Evolutionary conservation across 2,329 filamentous ascomycete species (phyloP).

Genomic region (Sarocladiaceae sp.): DNA sequence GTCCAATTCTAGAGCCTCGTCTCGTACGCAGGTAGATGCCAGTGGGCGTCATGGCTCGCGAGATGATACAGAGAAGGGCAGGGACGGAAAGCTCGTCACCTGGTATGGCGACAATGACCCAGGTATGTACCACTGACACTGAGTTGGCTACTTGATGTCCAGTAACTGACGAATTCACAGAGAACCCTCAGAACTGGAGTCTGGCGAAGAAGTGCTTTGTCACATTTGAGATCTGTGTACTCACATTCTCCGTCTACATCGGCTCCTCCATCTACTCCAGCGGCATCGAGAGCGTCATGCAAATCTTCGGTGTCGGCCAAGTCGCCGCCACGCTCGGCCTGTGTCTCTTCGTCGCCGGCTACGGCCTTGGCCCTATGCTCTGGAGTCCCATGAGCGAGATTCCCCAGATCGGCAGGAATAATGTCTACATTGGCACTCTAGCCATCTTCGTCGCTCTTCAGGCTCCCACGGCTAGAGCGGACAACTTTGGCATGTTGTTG

Average conservation of each 20-base stretch:
- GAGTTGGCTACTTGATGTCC: neutral
- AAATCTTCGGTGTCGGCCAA: slow-evolving; percentile 11
- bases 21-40: neutral
- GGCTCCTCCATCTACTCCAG: slow-evolving; percentile 7
- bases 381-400: slow-evolving; percentile 64
- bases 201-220: slow-evolving; percentile 1
- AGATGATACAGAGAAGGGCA: neutral
- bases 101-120: neutral
- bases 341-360: slow-evolving; percentile 7
- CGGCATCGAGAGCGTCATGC: slow-evolving; percentile 4
- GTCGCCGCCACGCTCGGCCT: slow-evolving; percentile 9
- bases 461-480: neutral
- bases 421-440: neutral
- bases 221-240: slow-evolving; percentile 10
- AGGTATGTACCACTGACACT: neutral
- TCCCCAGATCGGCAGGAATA: neutral
- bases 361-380: slow-evolving; percentile 54
- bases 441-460: neutral
- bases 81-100: neutral
- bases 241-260: slow-evolving; percentile 10
- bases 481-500: neutral
- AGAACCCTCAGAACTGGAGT: slow-evolving; percentile 12
- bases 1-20: neutral
- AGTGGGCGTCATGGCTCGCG: neutral
- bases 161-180: neutral